Conservation (phyloP, 495 filamentous ascomycete genomes). For the Daldinia loculata region DNA sequence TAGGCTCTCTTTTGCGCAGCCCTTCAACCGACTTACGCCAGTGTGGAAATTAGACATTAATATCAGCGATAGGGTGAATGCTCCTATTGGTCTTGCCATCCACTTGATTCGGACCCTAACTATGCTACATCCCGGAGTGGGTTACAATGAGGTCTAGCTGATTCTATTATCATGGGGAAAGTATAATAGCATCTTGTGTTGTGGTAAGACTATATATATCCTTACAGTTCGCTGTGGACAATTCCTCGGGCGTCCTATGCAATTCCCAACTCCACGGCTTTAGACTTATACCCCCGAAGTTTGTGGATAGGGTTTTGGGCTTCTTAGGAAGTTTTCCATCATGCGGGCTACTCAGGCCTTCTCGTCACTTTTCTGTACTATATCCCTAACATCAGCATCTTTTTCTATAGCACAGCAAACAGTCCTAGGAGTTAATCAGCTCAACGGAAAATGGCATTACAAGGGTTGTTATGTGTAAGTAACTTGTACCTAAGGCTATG, state of each 20-base stretch:
- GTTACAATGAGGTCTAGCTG: constrained; percentile 33
- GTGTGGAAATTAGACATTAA: constrained; percentile 12
- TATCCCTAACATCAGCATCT: constrained; percentile 12
- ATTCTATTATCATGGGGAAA: constrained; percentile 21
- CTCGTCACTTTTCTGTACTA: constrained; percentile 9
- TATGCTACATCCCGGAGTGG: constrained; percentile 20
- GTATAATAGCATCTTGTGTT: constrained; percentile 19
- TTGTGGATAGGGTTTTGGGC: constrained; percentile 3
- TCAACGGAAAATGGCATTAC: constrained; percentile 32
- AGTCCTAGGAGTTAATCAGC: constrained; percentile 10
- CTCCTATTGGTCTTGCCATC: constrained; percentile 18
- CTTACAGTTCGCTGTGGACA: not conserved
- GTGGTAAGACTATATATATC: constrained; percentile 20
- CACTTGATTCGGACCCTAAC: constrained; percentile 20
- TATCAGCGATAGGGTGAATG: constrained; percentile 28
- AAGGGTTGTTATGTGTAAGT: constrained; percentile 38
- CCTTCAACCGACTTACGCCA: not conserved
- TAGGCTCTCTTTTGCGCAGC: not conserved
- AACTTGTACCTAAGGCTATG: not conserved
- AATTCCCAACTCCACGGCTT: not conserved
- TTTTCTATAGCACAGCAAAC: constrained; percentile 20
- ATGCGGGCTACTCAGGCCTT: constrained; percentile 29
- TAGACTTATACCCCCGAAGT: not conserved
- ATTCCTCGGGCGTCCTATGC: not conserved
- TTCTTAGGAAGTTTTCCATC: constrained; percentile 16